Evolutionary conservation across 2,329 filamentous ascomycete species (phyloP).

Genomic region (Microdochium paspali): DNA sequence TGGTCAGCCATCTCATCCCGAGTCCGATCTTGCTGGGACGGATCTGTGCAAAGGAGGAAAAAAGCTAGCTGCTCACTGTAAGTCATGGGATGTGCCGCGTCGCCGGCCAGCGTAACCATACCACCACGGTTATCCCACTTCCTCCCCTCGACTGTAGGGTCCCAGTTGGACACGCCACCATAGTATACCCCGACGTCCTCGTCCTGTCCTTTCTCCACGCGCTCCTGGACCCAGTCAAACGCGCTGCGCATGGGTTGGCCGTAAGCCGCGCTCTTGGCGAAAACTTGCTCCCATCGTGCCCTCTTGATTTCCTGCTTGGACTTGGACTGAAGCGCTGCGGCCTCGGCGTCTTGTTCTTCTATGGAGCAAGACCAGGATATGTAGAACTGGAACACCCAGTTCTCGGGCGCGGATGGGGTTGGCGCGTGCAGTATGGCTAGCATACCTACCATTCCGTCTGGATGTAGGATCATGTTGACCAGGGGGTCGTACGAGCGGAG

Average conservation of each 20-base stretch:
- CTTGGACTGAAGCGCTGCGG: no score
- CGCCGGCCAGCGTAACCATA: conserved; percentile 19
- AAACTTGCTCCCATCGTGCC: conserved; percentile 27
- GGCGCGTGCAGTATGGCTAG: conserved; percentile 32
- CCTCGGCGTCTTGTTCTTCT: conserved; percentile 28
- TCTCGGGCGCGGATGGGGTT: conserved; percentile 23
- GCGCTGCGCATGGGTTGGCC: conserved; percentile 33
- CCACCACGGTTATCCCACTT: conserved; percentile 20
- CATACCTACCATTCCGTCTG: conserved; percentile 31
- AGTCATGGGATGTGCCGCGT: conserved; percentile 25
- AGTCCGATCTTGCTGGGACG: background rate
- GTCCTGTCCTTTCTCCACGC: conserved; percentile 1
- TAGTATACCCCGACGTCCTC: conserved; percentile 19
- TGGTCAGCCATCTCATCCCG: no score
- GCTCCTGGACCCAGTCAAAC: conserved; percentile 17
- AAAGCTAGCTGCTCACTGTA: conserved; percentile 14
- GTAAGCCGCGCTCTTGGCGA: conserved; percentile 24
- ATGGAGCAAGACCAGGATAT: conserved; percentile 29
- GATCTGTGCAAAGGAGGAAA: background rate
- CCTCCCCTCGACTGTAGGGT: conserved; percentile 17
- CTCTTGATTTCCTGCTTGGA: conserved; percentile 10
- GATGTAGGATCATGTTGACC: conserved; percentile 30
- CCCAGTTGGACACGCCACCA: conserved; percentile 17
- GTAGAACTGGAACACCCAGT: conserved; percentile 36
- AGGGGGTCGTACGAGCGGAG: conserved; percentile 33